Conservation (phyloP, 495 filamentous ascomycete species). For the Bacidia gigantensis region DNA sequence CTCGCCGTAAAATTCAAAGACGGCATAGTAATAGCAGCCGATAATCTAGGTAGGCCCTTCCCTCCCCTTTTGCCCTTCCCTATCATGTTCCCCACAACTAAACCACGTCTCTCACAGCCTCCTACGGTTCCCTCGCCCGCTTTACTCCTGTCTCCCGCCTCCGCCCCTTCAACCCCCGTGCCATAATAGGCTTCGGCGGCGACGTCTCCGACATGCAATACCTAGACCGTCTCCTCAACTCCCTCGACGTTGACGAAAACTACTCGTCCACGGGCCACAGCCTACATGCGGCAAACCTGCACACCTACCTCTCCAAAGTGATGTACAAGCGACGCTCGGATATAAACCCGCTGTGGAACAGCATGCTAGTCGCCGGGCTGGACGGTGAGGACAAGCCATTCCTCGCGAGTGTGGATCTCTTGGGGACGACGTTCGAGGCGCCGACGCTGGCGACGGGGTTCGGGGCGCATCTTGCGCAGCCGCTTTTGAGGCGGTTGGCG, state of each 20-base stretch:
- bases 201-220: conserved; percentile 98
- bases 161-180: conserved; percentile 57
- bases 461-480: conserved; percentile 83
- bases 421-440: conserved; percentile 78
- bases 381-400: conserved; percentile 71
- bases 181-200: conserved; percentile 77
- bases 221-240: conserved; percentile 75
- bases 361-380: conserved; percentile 76
- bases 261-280: conserved; percentile 44
- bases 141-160: conserved; percentile 91
- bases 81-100: not conserved
- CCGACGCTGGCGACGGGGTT: conserved; percentile 89
- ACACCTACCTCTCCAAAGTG: conserved; percentile 89
- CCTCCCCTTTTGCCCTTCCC: not conserved
- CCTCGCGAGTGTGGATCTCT: conserved; percentile 76
- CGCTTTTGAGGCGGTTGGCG: conserved; percentile 68
- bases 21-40: conserved; percentile 89
- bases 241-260: conserved; percentile 77
- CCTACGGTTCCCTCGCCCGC: conserved; percentile 91
- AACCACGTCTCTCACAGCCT: conserved; percentile 41
- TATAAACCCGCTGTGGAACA: conserved; percentile 97
- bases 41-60: conserved; percentile 65
- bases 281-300: conserved; percentile 81
- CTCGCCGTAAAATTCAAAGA: conserved; percentile 88
- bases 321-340: conserved; percentile 87